phyloP scores from a whole-genome alignment of 805 yeast genomes.

The Saturnispora quitensis region DNA sequence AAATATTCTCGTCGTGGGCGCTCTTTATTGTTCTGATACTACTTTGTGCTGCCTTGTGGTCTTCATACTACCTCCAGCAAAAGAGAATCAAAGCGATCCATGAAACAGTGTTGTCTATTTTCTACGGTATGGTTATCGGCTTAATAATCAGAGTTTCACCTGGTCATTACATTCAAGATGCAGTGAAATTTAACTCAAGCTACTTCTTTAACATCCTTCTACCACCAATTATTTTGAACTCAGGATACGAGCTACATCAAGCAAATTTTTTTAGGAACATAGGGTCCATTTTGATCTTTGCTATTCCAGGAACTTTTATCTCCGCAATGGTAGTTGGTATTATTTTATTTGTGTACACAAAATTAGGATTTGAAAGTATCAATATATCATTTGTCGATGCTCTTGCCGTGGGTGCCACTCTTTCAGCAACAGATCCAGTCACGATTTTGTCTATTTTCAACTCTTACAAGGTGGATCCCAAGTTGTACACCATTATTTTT shows the following conservation, averaged over 20 bases:
- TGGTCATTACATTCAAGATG: constrained; percentile 94
- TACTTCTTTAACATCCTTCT: constrained; percentile 88
- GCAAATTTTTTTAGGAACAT: constrained; percentile 90
- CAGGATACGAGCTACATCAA: constrained; percentile 95
- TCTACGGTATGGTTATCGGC: constrained; percentile 96
- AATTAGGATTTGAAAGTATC: constrained; percentile 82
- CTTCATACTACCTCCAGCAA: constrained; percentile 86
- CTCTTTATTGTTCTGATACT: constrained; percentile 74
- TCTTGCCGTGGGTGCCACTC: constrained; percentile 92
- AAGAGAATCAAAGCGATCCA: constrained; percentile 91
- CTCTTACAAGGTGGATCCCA: constrained; percentile 97
- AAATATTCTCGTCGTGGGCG: constrained; percentile 97
- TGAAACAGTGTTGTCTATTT: constrained; percentile 92
- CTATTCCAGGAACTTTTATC: constrained; percentile 93
- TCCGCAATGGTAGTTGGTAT: constrained; percentile 88
- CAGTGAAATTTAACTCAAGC: constrained; percentile 88
- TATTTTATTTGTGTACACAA: constrained; percentile 81
- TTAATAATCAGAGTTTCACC: constrained; percentile 83
- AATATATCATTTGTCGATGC: constrained; percentile 94
- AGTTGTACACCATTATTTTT: constrained; percentile 90
- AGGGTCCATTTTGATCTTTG: constrained; percentile 84
- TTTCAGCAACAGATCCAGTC: constrained; percentile 97
- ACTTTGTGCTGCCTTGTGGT: constrained; percentile 86
- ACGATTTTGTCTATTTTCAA: constrained; percentile 93
- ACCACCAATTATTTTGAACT: constrained; percentile 93